These are phyloP conservation scores for Arachis hypogaea DNA, from an alignment of 306 rosid species.

Conservation along the genomic window DNA sequence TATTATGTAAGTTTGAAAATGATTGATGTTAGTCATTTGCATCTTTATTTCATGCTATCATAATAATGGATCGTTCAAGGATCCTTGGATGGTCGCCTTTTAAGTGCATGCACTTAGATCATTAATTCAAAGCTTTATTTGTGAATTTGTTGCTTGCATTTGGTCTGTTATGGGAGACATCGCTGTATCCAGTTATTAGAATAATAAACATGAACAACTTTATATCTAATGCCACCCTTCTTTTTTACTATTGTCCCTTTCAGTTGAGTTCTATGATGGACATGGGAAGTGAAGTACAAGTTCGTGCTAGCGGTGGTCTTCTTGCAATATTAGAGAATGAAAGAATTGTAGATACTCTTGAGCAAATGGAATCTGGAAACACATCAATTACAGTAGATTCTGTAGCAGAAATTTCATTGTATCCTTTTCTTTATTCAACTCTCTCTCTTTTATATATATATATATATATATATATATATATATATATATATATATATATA, in stretches of 20 bases:
- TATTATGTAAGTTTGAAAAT: conserved; percentile 70
- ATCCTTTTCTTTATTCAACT: conserved; percentile 52
- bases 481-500: too few relatives aligned
- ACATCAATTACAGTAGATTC: conserved; percentile 83
- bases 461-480: too few relatives aligned
- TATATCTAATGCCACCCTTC: background rate
- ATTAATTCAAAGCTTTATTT: conserved; percentile 25
- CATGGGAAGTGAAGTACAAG: conserved; percentile 90
- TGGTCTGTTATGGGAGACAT: conserved; percentile 14
- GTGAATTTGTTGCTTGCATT: conserved; percentile 26
- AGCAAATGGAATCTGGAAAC: conserved; percentile 76
- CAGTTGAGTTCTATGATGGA: conserved; percentile 98
- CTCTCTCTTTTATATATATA: background rate
- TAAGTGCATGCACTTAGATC: conserved; percentile 23
- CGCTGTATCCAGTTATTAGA: conserved; percentile 19
- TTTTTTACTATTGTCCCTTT: conserved; percentile 12
- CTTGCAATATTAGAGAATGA: conserved; percentile 96
- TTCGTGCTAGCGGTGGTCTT: conserved; percentile 97
- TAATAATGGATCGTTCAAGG: conserved; percentile 23
- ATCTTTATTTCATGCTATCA: conserved; percentile 35
- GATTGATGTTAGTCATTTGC: conserved; percentile 8
- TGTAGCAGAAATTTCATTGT: conserved; percentile 80
- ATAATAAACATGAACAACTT: conserved; percentile 35
- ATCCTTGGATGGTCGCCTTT: conserved; percentile 28
- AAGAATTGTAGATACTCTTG: conserved; percentile 80